A percentile compares a stretch with the other conserved stretches of the same genome.
These are phyloP conservation scores for Colletotrichum limetticola DNA, from an alignment of 2,329 filamentous ascomycete genomes.

Conservation along the genomic window DNA sequence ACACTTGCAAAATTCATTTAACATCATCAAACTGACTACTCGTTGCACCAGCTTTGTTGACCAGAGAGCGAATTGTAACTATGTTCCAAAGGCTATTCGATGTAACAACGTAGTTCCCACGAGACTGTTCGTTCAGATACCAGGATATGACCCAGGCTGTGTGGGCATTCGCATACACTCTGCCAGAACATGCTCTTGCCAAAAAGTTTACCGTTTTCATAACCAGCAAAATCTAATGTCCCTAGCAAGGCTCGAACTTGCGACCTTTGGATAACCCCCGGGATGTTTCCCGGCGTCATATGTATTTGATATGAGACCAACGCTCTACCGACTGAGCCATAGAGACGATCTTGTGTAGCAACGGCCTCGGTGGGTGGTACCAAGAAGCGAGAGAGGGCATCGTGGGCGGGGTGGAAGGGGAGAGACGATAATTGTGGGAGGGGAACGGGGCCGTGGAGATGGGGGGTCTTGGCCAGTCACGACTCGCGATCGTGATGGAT, in stretches of 20 bases:
- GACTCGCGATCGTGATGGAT: neutral
- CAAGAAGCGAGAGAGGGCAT: slow-evolving; percentile 1
- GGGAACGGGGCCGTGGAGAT: neutral
- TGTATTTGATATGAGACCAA: slow-evolving; percentile 4
- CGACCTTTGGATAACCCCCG: slow-evolving; percentile 4
- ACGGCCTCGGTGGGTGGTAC: rapidly evolving
- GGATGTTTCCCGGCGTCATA: neutral
- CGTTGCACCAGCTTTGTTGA: too few relatives aligned
- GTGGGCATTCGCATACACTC: too few relatives aligned
- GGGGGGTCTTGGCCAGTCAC: neutral
- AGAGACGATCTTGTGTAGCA: neutral
- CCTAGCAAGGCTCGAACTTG: slow-evolving; percentile 22
- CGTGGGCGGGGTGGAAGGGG: neutral
- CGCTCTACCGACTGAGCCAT: slow-evolving; percentile 17
- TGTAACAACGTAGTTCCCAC: too few relatives aligned
- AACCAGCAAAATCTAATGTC: neutral
- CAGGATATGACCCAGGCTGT: too few relatives aligned
- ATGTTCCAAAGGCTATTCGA: too few relatives aligned
- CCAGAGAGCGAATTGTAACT: too few relatives aligned
- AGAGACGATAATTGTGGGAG: neutral
- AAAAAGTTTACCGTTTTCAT: neutral
- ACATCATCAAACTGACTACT: too few relatives aligned
- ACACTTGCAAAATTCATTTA: too few relatives aligned
- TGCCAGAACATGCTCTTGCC: too few relatives aligned
- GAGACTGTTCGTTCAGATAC: too few relatives aligned